Evolutionary conservation across 768 basidiomycete species (phyloP).

Genomic region (Gelatoporia subvermispora): DNA sequence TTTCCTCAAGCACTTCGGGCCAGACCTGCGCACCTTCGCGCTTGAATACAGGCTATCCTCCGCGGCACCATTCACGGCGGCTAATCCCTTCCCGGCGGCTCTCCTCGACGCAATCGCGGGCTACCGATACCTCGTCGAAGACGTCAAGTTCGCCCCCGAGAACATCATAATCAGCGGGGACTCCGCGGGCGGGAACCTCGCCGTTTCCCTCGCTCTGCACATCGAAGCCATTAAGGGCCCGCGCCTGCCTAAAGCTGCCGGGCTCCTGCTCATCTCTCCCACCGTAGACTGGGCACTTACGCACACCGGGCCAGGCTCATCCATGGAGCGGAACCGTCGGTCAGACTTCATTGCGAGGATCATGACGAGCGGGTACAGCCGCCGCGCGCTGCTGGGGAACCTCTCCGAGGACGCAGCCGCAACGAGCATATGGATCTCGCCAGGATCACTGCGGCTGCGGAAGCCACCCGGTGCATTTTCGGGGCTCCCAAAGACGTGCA

Average conservation of each 20-base stretch:
- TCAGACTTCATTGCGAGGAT: conserved; percentile 2
- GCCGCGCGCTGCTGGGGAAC: conserved; percentile 2
- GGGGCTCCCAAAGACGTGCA: conserved; percentile 22
- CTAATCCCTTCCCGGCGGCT: conserved; percentile 46
- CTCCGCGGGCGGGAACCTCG: conserved; percentile 51
- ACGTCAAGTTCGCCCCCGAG: conserved; percentile 34
- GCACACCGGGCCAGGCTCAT: conserved; percentile 4
- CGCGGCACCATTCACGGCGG: conserved; percentile 17
- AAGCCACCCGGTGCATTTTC: conserved; percentile 6
- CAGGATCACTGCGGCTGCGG: neutral
- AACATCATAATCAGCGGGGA: conserved; percentile 48
- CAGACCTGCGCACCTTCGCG: conserved; percentile 27
- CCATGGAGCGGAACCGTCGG: neutral
- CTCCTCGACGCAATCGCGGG: conserved; percentile 50
- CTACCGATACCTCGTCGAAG: conserved; percentile 44
- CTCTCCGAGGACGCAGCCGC: neutral
- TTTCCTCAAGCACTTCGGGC: conserved; percentile 6
- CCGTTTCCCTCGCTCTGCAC: conserved; percentile 34
- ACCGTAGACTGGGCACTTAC: conserved; percentile 15
- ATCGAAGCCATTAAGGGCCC: conserved; percentile 14
- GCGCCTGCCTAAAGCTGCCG: conserved; percentile 20
- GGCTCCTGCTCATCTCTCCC: conserved; percentile 32
- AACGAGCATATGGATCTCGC: conserved; percentile 7
- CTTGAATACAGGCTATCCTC: conserved; percentile 44
- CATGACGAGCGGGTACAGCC: conserved; percentile 1